Base-by-base conservation (phyloP, 1,284 basidiomycete genomes). In the Malassezia dermatis region DNA sequence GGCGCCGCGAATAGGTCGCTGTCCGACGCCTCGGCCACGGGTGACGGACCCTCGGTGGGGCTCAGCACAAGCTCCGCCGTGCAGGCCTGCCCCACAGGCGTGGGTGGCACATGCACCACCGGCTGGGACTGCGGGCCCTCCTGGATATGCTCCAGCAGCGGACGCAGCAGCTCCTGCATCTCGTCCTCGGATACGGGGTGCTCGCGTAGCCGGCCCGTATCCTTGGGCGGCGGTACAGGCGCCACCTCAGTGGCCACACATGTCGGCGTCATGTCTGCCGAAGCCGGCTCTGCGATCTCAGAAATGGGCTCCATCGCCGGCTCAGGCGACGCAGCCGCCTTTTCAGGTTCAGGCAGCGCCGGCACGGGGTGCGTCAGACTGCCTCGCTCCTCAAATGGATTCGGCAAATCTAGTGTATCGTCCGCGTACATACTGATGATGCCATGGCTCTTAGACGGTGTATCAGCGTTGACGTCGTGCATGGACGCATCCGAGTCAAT, bases 131-230 rank as follows among this genome's bases (percentile, higher is more conserved):
- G 26, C 5, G 48, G 35, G 5, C 24, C 42, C 3, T 41, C 47
- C n/a, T 55, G 53, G 17, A 56, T 46, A 5, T 51, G 47, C 23
- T 48, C 49, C 2, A 49, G 32, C 11, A 56, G 26, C 2, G 43
- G 46, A 13, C 32, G 31, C 19, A 56, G 24, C 49, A 49, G 24
- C 31, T 46, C 40, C 24, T 49, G 54, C 54, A 56, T 56, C 31
- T 56, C 48, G 15, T 56, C 43, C 21, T 56, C 53, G 13, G 53
- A 39, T 7, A 50, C 48, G n/a, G 27, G 46, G n/a, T 32, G 23
- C 13, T 35, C 32, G 4, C 24, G 31, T 24, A 35, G 46, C 32
- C 37, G 24, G 24, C n/a, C 21, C 2, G 26, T n/a, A 4, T 48
- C 46, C 21, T 49, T 41, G 37, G 24, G 23, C 13, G 48, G 37